Evolutionary conservation across 176 grass and related monocot species (phyloP).

Genomic region (Panicum miliaceum): DNA sequence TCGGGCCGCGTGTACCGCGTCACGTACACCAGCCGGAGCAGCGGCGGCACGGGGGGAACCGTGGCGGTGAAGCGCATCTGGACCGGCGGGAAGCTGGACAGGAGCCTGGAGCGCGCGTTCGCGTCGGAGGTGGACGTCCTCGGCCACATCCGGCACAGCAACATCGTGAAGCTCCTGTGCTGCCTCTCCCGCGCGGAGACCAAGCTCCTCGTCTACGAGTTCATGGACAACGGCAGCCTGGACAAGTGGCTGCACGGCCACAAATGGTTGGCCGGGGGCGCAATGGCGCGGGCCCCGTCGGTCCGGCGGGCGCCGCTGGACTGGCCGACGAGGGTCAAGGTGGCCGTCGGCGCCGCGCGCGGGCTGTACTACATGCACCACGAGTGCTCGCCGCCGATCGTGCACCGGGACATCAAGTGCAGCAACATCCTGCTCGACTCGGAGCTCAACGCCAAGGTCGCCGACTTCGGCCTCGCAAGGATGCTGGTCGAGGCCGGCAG

Average conservation of each 20-base stretch:
- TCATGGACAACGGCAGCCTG: slow-evolving; percentile 78
- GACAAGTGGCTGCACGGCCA: slow-evolving; percentile 77
- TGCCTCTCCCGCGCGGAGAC: slow-evolving; percentile 77
- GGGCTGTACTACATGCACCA: slow-evolving; percentile 94
- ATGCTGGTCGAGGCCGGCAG: slow-evolving; percentile 54
- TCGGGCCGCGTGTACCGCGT: slow-evolving; percentile 73
- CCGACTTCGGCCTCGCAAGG: slow-evolving; percentile 86
- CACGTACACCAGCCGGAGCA: slow-evolving; percentile 33
- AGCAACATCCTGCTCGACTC: slow-evolving; percentile 90
- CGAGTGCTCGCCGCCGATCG: slow-evolving; percentile 71
- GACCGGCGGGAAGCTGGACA: slow-evolving; percentile 49
- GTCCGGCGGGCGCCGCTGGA: slow-evolving; percentile 41
- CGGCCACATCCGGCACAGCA: slow-evolving; percentile 72
- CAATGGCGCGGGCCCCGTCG: not conserved
- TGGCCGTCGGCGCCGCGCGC: slow-evolving; percentile 64
- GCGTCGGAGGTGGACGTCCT: slow-evolving; percentile 77
- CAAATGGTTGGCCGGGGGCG: not conserved
- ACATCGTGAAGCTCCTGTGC: slow-evolving; percentile 86
- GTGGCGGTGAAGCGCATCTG: slow-evolving; percentile 90
- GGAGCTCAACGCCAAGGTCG: slow-evolving; percentile 69
- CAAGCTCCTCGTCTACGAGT: slow-evolving; percentile 92
- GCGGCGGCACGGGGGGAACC: slow-evolving; percentile 20
- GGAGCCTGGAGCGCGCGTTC: slow-evolving; percentile 64
- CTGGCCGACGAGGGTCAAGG: slow-evolving; percentile 68
- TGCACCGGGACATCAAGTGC: slow-evolving; percentile 85